These are phyloP conservation scores for Excoecaria agallocha DNA, from an alignment of 345 rosid genomes.

Conservation along the genomic window DNA sequence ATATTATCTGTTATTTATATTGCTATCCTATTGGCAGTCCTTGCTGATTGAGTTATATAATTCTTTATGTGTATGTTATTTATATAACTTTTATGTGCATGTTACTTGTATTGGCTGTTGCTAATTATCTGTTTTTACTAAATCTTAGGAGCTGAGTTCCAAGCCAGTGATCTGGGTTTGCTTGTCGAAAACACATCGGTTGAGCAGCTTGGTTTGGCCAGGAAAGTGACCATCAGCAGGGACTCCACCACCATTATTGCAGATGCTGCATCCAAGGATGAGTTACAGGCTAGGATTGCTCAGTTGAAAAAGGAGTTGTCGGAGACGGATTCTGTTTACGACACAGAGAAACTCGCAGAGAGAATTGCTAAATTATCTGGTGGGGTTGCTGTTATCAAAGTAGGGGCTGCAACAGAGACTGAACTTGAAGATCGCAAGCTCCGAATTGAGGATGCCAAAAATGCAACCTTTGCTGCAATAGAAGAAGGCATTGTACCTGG, in stretches of 20 bases:
- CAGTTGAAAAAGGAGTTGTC: slow-evolving; percentile 80
- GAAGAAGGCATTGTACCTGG: slow-evolving; percentile 99
- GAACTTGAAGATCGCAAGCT: slow-evolving; percentile 97
- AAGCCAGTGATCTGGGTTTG: slow-evolving; percentile 79
- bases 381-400: slow-evolving; percentile 96
- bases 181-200: slow-evolving; percentile 64
- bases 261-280: slow-evolving; percentile 93
- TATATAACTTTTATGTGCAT: neutral
- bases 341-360: slow-evolving; percentile 87
- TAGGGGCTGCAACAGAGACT: slow-evolving; percentile 97
- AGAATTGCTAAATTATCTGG: slow-evolving; percentile 94
- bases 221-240: slow-evolving; percentile 77
- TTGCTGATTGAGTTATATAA: neutral
- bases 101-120: neutral
- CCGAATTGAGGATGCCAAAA: slow-evolving; percentile 93
- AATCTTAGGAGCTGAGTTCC: slow-evolving; percentile 81
- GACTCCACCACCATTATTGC: slow-evolving; percentile 88
- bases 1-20: too few relatives aligned
- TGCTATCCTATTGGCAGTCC: too few relatives aligned
- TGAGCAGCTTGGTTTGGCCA: slow-evolving; percentile 84
- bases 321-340: slow-evolving; percentile 90
- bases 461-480: slow-evolving; percentile 95
- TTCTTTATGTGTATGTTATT: neutral
- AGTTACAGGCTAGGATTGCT: slow-evolving; percentile 71
- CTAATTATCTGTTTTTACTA: slow-evolving; percentile 13